Evolutionary conservation across 495 filamentous ascomycete species (phyloP).

Genomic region (Daldinia vernicosa): DNA sequence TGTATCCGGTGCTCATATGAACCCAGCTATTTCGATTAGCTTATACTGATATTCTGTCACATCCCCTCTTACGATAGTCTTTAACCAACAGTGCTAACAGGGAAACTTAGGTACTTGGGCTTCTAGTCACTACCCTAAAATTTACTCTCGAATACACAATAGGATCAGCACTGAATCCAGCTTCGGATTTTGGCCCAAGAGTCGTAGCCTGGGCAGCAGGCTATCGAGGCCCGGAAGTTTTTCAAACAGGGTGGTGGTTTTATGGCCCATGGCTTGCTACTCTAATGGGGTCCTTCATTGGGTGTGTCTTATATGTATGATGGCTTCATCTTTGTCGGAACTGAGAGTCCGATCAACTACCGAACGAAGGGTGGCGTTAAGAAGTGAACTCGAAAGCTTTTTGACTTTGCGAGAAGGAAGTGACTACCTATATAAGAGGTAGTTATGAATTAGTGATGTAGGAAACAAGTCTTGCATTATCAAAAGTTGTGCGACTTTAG

Average conservation of each 20-base stretch:
- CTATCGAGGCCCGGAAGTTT: conserved; percentile 54
- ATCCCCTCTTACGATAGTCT: neutral
- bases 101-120: conserved; percentile 49
- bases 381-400: conserved; percentile 20
- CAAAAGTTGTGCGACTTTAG: neutral
- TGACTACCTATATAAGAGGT: too few species aligned
- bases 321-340: conserved; percentile 62
- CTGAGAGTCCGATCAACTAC: conserved; percentile 63
- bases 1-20: conserved; percentile 65
- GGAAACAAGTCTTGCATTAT: neutral
- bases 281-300: conserved; percentile 55
- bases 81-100: neutral
- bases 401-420: conserved; percentile 3
- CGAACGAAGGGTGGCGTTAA: conserved; percentile 40
- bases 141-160: conserved; percentile 60
- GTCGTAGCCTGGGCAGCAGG: conserved; percentile 52
- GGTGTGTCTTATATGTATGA: conserved; percentile 65
- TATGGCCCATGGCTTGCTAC: conserved; percentile 62
- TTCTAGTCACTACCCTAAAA: conserved; percentile 54
- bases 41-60: conserved; percentile 39
- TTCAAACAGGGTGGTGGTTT: conserved; percentile 58
- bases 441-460: too few species aligned
- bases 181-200: conserved; percentile 62
- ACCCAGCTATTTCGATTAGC: conserved; percentile 59
- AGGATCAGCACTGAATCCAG: conserved; percentile 60